phyloP scores from a whole-genome alignment of 345 rosid species.

The Erucastrum elatum region DNA sequence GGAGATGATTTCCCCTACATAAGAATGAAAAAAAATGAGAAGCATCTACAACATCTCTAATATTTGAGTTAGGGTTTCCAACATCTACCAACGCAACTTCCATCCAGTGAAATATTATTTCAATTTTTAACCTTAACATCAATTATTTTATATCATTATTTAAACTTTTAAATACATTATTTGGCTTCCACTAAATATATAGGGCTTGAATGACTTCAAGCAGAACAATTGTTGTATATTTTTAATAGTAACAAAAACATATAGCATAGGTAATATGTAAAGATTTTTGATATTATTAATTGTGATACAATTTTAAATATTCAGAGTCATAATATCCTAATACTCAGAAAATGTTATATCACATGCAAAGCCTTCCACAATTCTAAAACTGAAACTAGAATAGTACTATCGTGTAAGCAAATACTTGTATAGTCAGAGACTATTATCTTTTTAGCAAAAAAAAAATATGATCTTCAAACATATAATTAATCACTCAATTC shows the following conservation, averaged over 20 bases:
- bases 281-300: too few species aligned
- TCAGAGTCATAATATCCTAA: too few species aligned
- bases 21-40: not conserved
- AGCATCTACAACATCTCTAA: not conserved
- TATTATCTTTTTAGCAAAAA: not conserved
- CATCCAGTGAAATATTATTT: not conserved
- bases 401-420: not conserved
- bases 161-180: too few species aligned
- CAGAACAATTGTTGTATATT: too few species aligned
- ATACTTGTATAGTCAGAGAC: not conserved
- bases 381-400: not conserved
- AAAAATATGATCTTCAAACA: not conserved
- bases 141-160: too few species aligned
- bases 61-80: not conserved
- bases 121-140: not conserved
- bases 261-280: too few species aligned
- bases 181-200: too few species aligned
- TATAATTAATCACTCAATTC: slow-evolving; percentile 16
- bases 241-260: too few species aligned
- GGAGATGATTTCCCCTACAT: not conserved
- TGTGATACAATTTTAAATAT: too few species aligned
- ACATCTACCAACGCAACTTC: not conserved
- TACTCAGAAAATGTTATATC: not conserved
- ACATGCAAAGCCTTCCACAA: not conserved
- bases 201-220: too few species aligned